A percentile compares a stretch with the other conserved stretches of the same genome.
Evolutionary conservation across 2,329 filamentous ascomycete species (phyloP).

Genomic region (Phyllachora maydis): DNA sequence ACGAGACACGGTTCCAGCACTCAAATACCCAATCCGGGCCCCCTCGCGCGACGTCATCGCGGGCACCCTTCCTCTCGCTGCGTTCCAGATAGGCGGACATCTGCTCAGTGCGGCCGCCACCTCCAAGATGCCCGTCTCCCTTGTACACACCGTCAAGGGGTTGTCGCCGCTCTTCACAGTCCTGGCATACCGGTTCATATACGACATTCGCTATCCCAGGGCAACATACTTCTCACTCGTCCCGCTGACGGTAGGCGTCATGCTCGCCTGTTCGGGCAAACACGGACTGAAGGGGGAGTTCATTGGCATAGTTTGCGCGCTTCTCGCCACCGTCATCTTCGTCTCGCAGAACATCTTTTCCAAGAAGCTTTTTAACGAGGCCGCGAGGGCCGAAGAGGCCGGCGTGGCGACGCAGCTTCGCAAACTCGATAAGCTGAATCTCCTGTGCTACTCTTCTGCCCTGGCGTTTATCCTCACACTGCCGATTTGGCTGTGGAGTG

Average conservation of each 20-base stretch:
- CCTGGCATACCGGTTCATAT: constrained; percentile 74
- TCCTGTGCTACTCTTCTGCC: constrained; percentile 91
- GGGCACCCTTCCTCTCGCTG: constrained; percentile 76
- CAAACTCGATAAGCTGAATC: constrained; percentile 90
- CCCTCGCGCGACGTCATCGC: constrained; percentile 66
- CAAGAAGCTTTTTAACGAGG: constrained; percentile 93
- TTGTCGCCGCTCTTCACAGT: constrained; percentile 92
- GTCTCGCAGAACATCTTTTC: constrained; percentile 98
- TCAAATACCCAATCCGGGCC: constrained; percentile 65
- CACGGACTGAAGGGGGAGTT: constrained; percentile 61
- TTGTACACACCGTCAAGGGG: constrained; percentile 97
- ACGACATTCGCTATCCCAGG: constrained; percentile 68
- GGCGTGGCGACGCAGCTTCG: constrained; percentile 37
- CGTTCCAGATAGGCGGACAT: constrained; percentile 86
- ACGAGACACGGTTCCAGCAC: constrained; percentile 50
- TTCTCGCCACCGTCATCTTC: constrained; percentile 81
- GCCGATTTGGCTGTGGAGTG: constrained; percentile 85
- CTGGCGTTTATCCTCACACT: constrained; percentile 74
- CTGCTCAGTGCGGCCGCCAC: constrained; percentile 88
- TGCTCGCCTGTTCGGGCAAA: constrained; percentile 85
- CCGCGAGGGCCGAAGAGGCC: constrained; percentile 65
- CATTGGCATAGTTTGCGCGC: constrained; percentile 73
- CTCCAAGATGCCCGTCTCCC: constrained; percentile 81
- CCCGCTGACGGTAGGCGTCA: constrained; percentile 85
- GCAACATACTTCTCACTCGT: constrained; percentile 77